phyloP scores from a whole-genome alignment of 2,329 filamentous ascomycete species.

The Cladosporium sp. region DNA sequence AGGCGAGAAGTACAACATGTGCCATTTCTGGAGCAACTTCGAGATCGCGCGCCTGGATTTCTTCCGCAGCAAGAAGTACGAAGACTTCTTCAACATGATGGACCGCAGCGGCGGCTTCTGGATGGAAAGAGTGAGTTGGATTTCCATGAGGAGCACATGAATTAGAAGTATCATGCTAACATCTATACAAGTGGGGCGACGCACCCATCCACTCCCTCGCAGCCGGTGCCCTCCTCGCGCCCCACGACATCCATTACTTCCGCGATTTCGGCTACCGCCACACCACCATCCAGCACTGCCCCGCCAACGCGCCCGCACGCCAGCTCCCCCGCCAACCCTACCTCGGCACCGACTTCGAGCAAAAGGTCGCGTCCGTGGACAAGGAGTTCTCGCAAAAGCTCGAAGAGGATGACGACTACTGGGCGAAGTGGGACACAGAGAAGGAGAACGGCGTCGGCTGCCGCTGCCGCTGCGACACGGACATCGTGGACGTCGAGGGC shows the following conservation, averaged over 20 bases:
- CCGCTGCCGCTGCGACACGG: constrained; percentile 91
- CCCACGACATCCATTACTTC: constrained; percentile 93
- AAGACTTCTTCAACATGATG: constrained; percentile 99
- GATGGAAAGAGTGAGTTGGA: constrained; percentile 79
- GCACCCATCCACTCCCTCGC: constrained; percentile 97
- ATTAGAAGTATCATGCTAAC: constrained; percentile 31
- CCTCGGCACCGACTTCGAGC: constrained; percentile 42
- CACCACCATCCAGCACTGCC: constrained; percentile 97
- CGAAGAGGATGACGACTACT: constrained; percentile 90
- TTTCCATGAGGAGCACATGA: background rate
- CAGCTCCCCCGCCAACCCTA: constrained; percentile 76
- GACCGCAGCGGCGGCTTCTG: constrained; percentile 96
- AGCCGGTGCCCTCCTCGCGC: constrained; percentile 75
- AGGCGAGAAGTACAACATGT: constrained; percentile 98
- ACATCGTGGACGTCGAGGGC: constrained; percentile 95
- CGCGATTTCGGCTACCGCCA: constrained; percentile 97
- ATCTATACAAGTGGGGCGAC: constrained; percentile 77
- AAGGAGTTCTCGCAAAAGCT: constrained; percentile 60
- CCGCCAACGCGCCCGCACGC: constrained; percentile 83
- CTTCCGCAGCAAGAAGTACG: constrained; percentile 95
- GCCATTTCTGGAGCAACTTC: constrained; percentile 99
- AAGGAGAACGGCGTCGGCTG: constrained; percentile 97
- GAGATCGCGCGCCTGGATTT: constrained; percentile 92
- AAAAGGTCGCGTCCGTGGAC: constrained; percentile 59
- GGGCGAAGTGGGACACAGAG: constrained; percentile 77